Conservation (phyloP, 345 rosid species). For the rapeseed (Brassica napus) region DNA sequence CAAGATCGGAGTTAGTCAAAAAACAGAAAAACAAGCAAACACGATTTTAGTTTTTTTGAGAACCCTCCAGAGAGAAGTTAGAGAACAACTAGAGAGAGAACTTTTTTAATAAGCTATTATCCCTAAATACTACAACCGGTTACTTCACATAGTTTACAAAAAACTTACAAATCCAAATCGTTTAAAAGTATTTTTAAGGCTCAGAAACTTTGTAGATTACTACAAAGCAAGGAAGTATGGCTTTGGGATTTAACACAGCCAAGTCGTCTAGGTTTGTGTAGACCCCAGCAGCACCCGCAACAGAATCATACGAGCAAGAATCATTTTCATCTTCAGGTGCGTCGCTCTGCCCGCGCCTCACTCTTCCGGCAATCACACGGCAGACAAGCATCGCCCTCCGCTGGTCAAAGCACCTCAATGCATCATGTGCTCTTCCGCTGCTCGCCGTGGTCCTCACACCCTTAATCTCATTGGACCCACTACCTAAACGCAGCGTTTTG, state of each 20-base stretch:
- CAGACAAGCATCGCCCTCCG: conserved; percentile 82
- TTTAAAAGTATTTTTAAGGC: not conserved
- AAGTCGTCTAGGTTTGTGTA: conserved; percentile 71
- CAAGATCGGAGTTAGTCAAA: no score
- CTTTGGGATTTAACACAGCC: conserved; percentile 66
- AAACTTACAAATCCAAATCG: conserved; percentile 12
- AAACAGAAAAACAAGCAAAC: no score
- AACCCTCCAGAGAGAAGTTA: no score
- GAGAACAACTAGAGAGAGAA: no score
- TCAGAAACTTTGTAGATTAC: conserved; percentile 57
- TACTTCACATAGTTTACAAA: conserved; percentile 2
- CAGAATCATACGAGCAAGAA: conserved; percentile 61
- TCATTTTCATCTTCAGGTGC: conserved; percentile 44
- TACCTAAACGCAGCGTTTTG: conserved; percentile 40
- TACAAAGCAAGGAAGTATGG: conserved; percentile 82
- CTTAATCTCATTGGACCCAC: conserved; percentile 31
- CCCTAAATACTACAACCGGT: conserved; percentile 6
- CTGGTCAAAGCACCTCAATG: conserved; percentile 50
- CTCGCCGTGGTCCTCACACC: conserved; percentile 73
- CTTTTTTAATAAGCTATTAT: not conserved
- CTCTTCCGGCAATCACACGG: conserved; percentile 81
- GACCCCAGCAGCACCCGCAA: conserved; percentile 56
- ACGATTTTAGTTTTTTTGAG: no score
- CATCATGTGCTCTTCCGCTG: conserved; percentile 85
- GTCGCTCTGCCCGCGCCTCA: conserved; percentile 52